Base-by-base conservation (phyloP, 1,284 basidiomycete genomes). In the Coniferiporia sulphurascens region DNA sequence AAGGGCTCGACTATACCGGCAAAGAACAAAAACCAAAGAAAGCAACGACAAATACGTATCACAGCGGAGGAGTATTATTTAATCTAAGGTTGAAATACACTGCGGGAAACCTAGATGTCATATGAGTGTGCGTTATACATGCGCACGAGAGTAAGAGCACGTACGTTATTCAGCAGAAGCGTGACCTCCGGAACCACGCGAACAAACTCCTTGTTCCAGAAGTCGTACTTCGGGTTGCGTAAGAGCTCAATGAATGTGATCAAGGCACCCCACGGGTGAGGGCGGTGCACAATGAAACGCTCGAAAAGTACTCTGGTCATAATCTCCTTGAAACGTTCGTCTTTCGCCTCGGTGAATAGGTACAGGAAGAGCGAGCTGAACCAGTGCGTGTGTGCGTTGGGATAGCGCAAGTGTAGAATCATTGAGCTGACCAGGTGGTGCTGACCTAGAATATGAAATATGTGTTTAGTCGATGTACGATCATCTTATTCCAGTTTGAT, bases 321-420 rank as follows among this genome's bases (percentile, higher is more conserved):
- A 65, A 96, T 85, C 75, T 98, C 96, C 65, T 88, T 84, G 75
- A 97, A 90, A 46, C 81, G 82, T 54, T 90, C 89, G 62, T 85
- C 83, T 66, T 84, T 81, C 56, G 87, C 79, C 66, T 92, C 86
- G 48, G 79, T 69, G 76, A 98, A 99, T 48, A 97, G 83, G 72
- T 94, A 83, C 51, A 98, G 81, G 60, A 98, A 76, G 63, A 98
- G 80, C 49, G 85, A 88, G 71, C 89, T 91, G 80, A 95, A 98
- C 93, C 94, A 98, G 72, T 92, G 88, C 55, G 94, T 98, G 76
- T 96, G 94, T n/a, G 93, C 92, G 68, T 94, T 95, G 36, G 94
- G 93, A 79, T 93, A 95, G 68, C 97, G 92, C 62, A 99, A 79
- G 73, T 99, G 96, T 68, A 97, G 85, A 41, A 94, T 89, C 69